These are phyloP conservation scores for Spathaspora hagerdaliae DNA, from an alignment of 805 yeast genomes.

Conservation along the genomic window DNA sequence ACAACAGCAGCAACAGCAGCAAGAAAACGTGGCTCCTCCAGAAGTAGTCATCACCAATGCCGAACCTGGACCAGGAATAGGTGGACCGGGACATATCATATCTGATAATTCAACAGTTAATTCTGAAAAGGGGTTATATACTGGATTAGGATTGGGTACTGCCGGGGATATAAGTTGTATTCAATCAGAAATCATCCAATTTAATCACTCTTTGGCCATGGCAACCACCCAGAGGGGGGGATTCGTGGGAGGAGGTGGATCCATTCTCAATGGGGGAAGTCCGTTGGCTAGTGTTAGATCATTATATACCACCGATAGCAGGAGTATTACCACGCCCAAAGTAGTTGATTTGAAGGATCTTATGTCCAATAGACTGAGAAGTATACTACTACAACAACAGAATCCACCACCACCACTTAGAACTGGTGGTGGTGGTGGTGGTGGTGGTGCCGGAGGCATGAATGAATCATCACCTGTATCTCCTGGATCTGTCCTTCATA, in stretches of 20 bases:
- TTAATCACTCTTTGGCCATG: conserved; percentile 2
- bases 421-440: background rate
- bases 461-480: conserved; percentile 4
- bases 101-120: conserved; percentile 3
- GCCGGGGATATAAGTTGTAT: conserved; percentile 39
- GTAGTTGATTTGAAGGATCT: conserved; percentile 36
- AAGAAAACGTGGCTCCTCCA: background rate
- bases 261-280: background rate
- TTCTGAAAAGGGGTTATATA: conserved; percentile 5
- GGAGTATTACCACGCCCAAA: conserved; percentile 19
- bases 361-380: conserved; percentile 4
- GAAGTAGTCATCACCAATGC: background rate
- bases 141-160: conserved; percentile 32
- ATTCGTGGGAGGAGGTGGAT: no score
- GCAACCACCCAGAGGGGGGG: background rate
- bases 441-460: background rate
- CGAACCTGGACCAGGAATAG: background rate
- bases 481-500: conserved; percentile 26
- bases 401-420: background rate
- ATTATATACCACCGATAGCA: conserved; percentile 6
- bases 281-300: background rate
- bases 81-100: background rate
- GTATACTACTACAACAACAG: background rate
- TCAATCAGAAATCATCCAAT: conserved; percentile 27
- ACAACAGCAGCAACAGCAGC: background rate